phyloP scores from a whole-genome alignment of 2,329 filamentous ascomycete genomes.

The Diplodia corticola region DNA sequence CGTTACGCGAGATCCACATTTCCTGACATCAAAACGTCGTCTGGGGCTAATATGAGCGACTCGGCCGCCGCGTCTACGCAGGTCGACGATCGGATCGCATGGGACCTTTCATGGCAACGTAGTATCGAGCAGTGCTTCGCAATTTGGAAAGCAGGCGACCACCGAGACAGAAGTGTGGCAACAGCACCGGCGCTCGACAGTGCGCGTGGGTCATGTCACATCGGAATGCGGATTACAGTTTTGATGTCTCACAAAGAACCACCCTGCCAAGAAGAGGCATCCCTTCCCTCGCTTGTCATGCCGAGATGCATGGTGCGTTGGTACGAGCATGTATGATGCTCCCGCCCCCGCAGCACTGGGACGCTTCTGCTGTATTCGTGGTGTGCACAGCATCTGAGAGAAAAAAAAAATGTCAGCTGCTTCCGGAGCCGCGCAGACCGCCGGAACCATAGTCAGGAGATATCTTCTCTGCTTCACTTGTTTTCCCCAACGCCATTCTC shows the following conservation, averaged over 20 bases:
- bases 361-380: background rate
- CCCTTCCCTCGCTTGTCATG: conserved; percentile 19
- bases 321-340: background rate
- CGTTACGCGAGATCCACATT: conserved; percentile 19
- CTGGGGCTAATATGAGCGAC: conserved; percentile 1
- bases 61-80: background rate
- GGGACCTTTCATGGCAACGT: conserved; percentile 8
- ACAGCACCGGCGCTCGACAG: background rate
- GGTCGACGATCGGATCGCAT: conserved; percentile 1
- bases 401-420: conserved; percentile 12
- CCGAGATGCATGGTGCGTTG: conserved; percentile 6
- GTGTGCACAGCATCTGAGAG: background rate
- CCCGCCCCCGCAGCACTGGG: conserved; percentile 10
- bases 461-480: background rate
- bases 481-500: background rate
- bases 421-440: conserved; percentile 15
- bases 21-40: background rate
- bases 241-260: conserved; percentile 15
- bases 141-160: conserved; percentile 14
- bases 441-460: conserved; percentile 7
- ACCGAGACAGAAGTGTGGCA: background rate
- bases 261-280: conserved; percentile 14
- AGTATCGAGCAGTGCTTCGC: background rate
- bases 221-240: conserved; percentile 22
- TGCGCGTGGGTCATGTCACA: conserved; percentile 11